Evolutionary conservation across 768 basidiomycete genomes (phyloP), one percentile per base, ranked within the genome.

Genomic region (Tricholoma sp.): DNA sequence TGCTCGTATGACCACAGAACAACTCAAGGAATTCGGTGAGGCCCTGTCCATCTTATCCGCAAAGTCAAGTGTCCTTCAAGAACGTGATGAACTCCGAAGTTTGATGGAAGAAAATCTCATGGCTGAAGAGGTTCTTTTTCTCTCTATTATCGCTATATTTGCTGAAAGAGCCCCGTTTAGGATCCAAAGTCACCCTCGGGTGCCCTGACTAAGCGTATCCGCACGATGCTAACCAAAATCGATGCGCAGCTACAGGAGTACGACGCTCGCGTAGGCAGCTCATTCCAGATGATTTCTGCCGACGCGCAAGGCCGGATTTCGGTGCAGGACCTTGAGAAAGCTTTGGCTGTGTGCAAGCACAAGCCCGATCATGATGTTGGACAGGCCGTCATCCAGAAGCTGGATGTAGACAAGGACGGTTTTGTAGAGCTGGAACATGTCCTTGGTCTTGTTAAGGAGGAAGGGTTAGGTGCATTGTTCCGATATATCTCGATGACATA

Each of bases 1-100:
- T 63, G 94, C 93, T n/a, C 87, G 93, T 45, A 98, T 99, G 96
- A 98, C 94, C 2, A 84, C 89, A 9, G 96, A 98, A 66, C 95
- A 99, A 66, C 80, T 99, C 21, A 89, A 88, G 67, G 97, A 99
- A 72, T 82, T 99, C 35, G 88, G 88, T 37, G 94, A 96, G 62
- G 94, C 95, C 1, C 76, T 98, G 56, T 86, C 89, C 3, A 83
- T 98, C 66, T 77, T 98, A 54, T 95, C 94, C 16, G 90, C 96
- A 57, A 94, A 90, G 71, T 96, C 93, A 4, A 91, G 89, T 60
- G 95, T 98, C 34, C 81, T 98, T 57, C 94, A 98, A 75, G 97
- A 99, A 73, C 88, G 96, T 35, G 86, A 89, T 63, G 97, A 98
- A 73, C 82, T 98, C 22, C 85, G 86, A 31, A 80, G 80, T 7